Evolutionary conservation across 2,329 filamentous ascomycete species (phyloP).

Genomic region (Trichoderma koningiopsis): DNA sequence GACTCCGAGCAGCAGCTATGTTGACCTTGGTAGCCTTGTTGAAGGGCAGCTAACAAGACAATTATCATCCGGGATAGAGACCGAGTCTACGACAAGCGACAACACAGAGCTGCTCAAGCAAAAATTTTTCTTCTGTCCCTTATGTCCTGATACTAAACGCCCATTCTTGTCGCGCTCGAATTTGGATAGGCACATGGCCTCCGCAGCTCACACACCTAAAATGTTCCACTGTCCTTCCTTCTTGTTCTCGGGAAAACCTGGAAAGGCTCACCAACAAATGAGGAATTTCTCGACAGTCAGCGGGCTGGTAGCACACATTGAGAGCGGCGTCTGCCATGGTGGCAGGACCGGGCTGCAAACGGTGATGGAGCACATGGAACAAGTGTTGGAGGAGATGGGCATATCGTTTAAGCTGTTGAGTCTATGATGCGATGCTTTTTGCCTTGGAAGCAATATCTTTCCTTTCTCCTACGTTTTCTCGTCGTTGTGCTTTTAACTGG

Average conservation of each 20-base stretch:
- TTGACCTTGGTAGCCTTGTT: not conserved
- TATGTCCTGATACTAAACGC: not conserved
- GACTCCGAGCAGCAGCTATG: slow-evolving; percentile 4
- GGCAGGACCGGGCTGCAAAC: not conserved
- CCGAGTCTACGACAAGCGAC: not conserved
- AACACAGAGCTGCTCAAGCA: not conserved
- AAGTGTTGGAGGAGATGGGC: not conserved
- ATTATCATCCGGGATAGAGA: not conserved
- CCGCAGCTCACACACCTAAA: not conserved
- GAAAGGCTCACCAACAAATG: not conserved
- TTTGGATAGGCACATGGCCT: not conserved
- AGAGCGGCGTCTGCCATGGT: slow-evolving; percentile 25
- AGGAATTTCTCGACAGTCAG: slow-evolving; percentile 25
- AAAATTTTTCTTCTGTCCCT: not conserved
- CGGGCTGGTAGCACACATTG: slow-evolving; percentile 27
- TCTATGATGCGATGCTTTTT: not conserved
- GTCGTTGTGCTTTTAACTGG: not conserved
- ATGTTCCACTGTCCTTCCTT: slow-evolving; percentile 13
- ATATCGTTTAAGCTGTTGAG: not conserved
- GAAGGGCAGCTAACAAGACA: not conserved
- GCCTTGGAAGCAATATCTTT: not conserved
- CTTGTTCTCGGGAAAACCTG: not conserved
- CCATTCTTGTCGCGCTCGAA: not conserved
- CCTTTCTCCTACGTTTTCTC: not conserved
- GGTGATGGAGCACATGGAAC: slow-evolving; percentile 13